Conservation (phyloP, 148 eudicot species). For the Chenopodium album region DNA sequence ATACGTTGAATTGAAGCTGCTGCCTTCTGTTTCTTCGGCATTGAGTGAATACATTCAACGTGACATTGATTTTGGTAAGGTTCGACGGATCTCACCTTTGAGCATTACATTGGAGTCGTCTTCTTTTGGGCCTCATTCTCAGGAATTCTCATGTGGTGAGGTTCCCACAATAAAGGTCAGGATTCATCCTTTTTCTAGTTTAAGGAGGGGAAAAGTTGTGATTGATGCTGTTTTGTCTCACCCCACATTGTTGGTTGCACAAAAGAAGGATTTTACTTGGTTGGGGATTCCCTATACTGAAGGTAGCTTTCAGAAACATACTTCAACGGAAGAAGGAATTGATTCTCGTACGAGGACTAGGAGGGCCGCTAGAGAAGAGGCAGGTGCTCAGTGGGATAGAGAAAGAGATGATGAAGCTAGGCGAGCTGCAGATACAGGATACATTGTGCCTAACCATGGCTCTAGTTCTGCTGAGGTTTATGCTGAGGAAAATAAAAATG, state of each 20-base stretch:
- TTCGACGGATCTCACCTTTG: slow-evolving; percentile 75
- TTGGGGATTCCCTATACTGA: slow-evolving; percentile 82
- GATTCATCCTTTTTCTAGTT: slow-evolving; percentile 75
- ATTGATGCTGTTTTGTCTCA: slow-evolving; percentile 83
- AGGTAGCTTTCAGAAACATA: slow-evolving; percentile 54
- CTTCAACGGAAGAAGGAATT: slow-evolving; percentile 93
- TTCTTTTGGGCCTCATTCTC: slow-evolving; percentile 82
- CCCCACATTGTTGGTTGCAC: slow-evolving; percentile 79
- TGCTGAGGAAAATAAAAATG: slow-evolving; percentile 36
- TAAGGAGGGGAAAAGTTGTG: slow-evolving; percentile 88
- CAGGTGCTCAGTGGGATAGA: slow-evolving; percentile 47
- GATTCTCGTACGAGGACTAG: slow-evolving; percentile 79
- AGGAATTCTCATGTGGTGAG: slow-evolving; percentile 96
- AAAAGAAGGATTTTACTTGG: slow-evolving; percentile 92
- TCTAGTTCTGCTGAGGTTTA: slow-evolving; percentile 38
- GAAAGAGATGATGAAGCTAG: slow-evolving; percentile 80
- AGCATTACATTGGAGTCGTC: slow-evolving; percentile 95
- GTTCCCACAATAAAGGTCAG: slow-evolving; percentile 72
- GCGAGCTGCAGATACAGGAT: slow-evolving; percentile 70
- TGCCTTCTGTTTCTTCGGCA: slow-evolving; percentile 82
- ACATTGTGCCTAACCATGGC: slow-evolving; percentile 47
- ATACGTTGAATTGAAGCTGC: slow-evolving; percentile 64
- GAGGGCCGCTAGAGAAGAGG: slow-evolving; percentile 87
- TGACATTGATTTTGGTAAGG: slow-evolving; percentile 86
- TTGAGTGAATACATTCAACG: slow-evolving; percentile 79